Evolutionary conservation across 2,329 filamentous ascomycete species (phyloP).

Genomic region (Aspergillus carbonarius): DNA sequence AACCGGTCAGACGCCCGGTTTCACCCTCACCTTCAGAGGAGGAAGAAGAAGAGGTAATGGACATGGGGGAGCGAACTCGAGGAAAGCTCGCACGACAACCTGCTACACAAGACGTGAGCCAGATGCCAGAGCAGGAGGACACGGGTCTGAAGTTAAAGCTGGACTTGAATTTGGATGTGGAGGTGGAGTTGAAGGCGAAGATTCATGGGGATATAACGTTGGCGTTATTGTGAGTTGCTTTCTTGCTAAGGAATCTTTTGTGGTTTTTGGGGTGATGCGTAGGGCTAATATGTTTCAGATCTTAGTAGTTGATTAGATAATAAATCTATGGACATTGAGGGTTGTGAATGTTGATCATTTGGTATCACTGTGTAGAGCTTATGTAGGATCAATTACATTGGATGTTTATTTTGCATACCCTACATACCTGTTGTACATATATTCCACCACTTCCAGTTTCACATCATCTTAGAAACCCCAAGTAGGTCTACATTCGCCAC

Average conservation of each 20-base stretch:
- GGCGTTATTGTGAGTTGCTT: slow-evolving; percentile 67
- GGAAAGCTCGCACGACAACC: background rate
- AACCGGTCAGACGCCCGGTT: background rate
- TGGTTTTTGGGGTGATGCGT: background rate
- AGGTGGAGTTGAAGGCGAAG: slow-evolving; percentile 80
- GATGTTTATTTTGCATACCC: too few species aligned
- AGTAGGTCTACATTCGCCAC: too few species aligned
- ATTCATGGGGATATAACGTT: slow-evolving; percentile 82
- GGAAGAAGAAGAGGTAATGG: background rate
- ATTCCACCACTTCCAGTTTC: too few species aligned
- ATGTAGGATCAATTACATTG: too few species aligned
- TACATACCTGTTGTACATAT: too few species aligned
- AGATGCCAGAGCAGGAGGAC: background rate
- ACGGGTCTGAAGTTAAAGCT: slow-evolving; percentile 59
- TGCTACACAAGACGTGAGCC: background rate
- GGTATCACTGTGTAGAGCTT: too few species aligned
- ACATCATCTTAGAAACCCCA: too few species aligned
- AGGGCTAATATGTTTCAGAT: background rate
- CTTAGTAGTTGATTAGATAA: background rate
- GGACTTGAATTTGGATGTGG: slow-evolving; percentile 77
- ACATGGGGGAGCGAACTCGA: background rate
- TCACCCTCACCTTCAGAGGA: background rate
- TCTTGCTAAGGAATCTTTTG: too few species aligned
- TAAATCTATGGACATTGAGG: too few species aligned
- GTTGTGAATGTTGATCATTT: too few species aligned